phyloP scores from a whole-genome alignment of 345 rosid genomes.

The Lepidium africanum region DNA sequence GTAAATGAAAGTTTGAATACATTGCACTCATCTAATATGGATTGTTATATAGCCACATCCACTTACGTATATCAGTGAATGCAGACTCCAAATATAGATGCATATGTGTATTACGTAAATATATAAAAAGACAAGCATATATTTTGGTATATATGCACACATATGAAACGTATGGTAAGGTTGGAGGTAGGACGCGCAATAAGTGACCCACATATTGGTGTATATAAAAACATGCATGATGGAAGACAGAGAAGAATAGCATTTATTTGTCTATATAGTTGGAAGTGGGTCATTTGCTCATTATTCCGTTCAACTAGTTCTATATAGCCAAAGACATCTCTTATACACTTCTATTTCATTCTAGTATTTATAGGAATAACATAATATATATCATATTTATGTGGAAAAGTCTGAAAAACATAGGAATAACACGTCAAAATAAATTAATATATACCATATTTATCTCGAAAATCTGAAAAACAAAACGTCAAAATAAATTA shows the following conservation, averaged over 20 bases:
- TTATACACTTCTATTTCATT: too few relatives aligned
- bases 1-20: background rate
- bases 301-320: constrained; percentile 11
- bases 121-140: background rate
- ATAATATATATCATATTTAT: background rate
- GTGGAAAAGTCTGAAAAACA: background rate
- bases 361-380: too few relatives aligned
- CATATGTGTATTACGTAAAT: background rate
- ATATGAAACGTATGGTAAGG: background rate
- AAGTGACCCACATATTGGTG: constrained; percentile 19
- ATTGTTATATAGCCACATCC: background rate
- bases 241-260: constrained; percentile 22
- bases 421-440: too few relatives aligned
- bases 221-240: constrained; percentile 14
- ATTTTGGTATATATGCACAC: background rate
- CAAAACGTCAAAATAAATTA: too few relatives aligned
- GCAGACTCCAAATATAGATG: background rate
- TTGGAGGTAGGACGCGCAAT: constrained; percentile 14
- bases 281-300: constrained; percentile 25
- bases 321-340: background rate
- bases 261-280: constrained; percentile 10
- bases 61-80: background rate
- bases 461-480: too few relatives aligned
- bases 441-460: too few relatives aligned
- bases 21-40: background rate